These are phyloP conservation scores for Cladosporium halotolerans DNA, from an alignment of 2,329 filamentous ascomycete genomes.

Conservation along the genomic window DNA sequence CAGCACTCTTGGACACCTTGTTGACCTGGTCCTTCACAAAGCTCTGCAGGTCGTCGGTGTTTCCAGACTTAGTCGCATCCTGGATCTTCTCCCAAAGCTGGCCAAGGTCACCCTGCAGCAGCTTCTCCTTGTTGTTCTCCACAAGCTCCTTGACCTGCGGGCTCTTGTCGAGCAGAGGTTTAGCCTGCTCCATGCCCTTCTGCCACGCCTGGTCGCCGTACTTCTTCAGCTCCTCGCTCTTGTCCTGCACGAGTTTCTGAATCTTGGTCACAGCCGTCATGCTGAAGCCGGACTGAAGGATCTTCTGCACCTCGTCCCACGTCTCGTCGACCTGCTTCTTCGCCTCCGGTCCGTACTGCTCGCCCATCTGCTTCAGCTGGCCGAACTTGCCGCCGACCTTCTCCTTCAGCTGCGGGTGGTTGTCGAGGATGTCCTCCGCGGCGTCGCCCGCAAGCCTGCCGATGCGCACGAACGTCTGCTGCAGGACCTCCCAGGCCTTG, in stretches of 20 bases:
- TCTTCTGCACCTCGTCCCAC: constrained; percentile 59
- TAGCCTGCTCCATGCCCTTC: constrained; percentile 63
- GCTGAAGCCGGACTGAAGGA: constrained; percentile 52
- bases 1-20: constrained; percentile 51
- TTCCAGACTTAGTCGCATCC: constrained; percentile 55
- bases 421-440: constrained; percentile 59
- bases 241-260: constrained; percentile 61
- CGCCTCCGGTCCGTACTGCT: constrained; percentile 66
- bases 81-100: constrained; percentile 60
- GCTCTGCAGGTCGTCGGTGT: constrained; percentile 52
- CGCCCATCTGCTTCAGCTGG: constrained; percentile 62
- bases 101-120: constrained; percentile 61
- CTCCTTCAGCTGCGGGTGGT: constrained; percentile 67
- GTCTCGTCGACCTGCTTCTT: constrained; percentile 71
- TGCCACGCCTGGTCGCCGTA: constrained; percentile 65
- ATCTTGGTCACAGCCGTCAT: constrained; percentile 49
- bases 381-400: constrained; percentile 63
- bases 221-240: constrained; percentile 59
- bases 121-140: constrained; percentile 60
- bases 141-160: constrained; percentile 67
- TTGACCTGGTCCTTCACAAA: constrained; percentile 51
- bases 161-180: constrained; percentile 69
- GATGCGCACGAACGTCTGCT: constrained; percentile 56
- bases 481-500: constrained; percentile 56
- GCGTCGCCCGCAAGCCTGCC: constrained; percentile 58